Conservation (phyloP, 179 eudicot genomes). For the Heliamphora pulchella region DNA sequence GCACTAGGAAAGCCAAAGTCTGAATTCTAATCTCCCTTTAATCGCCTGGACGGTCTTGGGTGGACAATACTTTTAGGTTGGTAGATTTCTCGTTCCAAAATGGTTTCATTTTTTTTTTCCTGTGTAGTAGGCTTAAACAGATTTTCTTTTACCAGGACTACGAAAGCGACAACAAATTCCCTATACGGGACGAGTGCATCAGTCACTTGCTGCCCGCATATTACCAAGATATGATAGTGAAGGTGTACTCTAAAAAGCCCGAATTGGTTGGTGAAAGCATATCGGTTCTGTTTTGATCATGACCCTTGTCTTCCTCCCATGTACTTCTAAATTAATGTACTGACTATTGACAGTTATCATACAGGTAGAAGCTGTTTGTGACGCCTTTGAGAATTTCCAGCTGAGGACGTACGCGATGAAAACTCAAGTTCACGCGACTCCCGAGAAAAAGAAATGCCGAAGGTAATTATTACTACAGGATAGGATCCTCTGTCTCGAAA, state of each 20-base stretch:
- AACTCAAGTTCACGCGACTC: slow-evolving; percentile 67
- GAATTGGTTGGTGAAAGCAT: slow-evolving; percentile 37
- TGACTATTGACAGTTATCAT: background rate
- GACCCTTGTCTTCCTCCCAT: background rate
- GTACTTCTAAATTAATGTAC: background rate
- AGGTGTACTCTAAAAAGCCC: slow-evolving; percentile 69
- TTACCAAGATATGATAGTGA: slow-evolving; percentile 59
- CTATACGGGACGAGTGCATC: slow-evolving; percentile 40
- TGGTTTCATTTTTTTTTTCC: background rate
- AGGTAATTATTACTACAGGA: slow-evolving; percentile 8
- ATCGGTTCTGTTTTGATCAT: background rate
- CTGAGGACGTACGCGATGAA: slow-evolving; percentile 36
- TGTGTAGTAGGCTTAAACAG: background rate
- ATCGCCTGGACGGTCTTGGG: background rate
- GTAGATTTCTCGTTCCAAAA: background rate
- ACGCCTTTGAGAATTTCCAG: slow-evolving; percentile 67
- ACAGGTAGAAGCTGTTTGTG: slow-evolving; percentile 59
- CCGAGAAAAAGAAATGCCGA: slow-evolving; percentile 52
- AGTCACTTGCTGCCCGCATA: slow-evolving; percentile 60
- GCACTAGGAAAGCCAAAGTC: background rate
- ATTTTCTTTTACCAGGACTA: slow-evolving; percentile 42
- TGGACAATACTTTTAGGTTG: background rate
- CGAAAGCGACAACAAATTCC: slow-evolving; percentile 39
- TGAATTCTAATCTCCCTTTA: background rate
- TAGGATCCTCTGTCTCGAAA: too few relatives aligned